Percentiles rank a stretch among this genome's conserved stretches.
phyloP scores from a whole-genome alignment of 2,329 filamentous ascomycete genomes.

The Fusarium phyllophilum region DNA sequence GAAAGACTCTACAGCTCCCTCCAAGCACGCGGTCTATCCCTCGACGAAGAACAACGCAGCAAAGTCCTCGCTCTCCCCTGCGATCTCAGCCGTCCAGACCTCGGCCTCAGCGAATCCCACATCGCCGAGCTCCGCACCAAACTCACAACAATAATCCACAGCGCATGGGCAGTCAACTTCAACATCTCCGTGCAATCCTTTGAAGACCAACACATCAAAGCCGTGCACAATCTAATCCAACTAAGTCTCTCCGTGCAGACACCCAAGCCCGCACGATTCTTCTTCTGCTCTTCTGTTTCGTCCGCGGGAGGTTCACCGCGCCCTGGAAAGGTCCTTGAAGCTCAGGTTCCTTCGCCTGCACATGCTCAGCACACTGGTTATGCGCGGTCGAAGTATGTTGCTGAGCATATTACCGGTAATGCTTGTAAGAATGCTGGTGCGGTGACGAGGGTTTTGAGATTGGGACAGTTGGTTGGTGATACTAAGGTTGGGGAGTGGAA shows the following conservation, averaged over 20 bases:
- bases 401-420: conserved; percentile 50
- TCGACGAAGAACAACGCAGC: conserved; percentile 33
- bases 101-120: conserved; percentile 38
- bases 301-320: conserved; percentile 46
- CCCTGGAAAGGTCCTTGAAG: conserved; percentile 49
- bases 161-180: conserved; percentile 67
- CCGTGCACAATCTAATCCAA: conserved; percentile 56
- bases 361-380: conserved; percentile 57
- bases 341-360: conserved; percentile 44
- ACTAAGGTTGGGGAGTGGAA: conserved; percentile 61
- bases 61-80: conserved; percentile 37
- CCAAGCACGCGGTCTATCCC: conserved; percentile 3
- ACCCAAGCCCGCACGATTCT: conserved; percentile 47
- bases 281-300: conserved; percentile 62
- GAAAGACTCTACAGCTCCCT: conserved; percentile 28
- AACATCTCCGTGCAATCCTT: conserved; percentile 62
- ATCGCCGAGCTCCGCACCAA: conserved; percentile 44
- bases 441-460: conserved; percentile 51
- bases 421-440: conserved; percentile 45
- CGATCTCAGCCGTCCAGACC: conserved; percentile 28
- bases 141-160: conserved; percentile 59
- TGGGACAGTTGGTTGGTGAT: conserved; percentile 63
- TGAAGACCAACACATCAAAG: conserved; percentile 58
- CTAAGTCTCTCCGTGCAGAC: conserved; percentile 45
- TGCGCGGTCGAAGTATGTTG: conserved; percentile 53